These are phyloP conservation scores for Hamigera avellanea DNA, from an alignment of 495 filamentous ascomycete genomes.

Conservation along the genomic window DNA sequence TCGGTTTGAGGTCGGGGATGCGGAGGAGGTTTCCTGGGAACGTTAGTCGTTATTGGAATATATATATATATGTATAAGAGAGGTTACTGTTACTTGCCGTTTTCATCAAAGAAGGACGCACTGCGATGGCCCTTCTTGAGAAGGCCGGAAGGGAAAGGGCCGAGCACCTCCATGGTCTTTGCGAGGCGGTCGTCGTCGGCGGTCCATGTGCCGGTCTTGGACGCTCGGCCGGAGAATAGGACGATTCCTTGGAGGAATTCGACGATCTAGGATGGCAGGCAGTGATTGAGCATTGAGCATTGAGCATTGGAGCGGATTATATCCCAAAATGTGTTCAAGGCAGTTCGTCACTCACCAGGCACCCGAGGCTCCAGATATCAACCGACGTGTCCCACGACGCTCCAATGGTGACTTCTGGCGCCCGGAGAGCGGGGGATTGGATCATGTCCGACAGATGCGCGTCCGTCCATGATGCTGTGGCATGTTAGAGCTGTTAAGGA, in stretches of 20 bases:
- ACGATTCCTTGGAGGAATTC: slow-evolving; percentile 16
- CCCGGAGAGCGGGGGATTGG: slow-evolving; percentile 29
- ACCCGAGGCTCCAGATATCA: slow-evolving; percentile 38
- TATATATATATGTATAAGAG: neutral
- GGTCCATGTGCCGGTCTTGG: slow-evolving; percentile 10
- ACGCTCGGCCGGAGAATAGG: slow-evolving; percentile 11
- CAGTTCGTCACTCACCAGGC: slow-evolving; percentile 18
- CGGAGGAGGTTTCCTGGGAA: slow-evolving; percentile 11
- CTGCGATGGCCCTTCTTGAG: slow-evolving; percentile 3
- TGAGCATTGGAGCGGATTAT: too few species aligned
- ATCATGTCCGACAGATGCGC: slow-evolving; percentile 24
- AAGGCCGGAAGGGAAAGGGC: slow-evolving; percentile 9
- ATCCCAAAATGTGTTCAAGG: slow-evolving; percentile 1
- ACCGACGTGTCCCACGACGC: slow-evolving; percentile 24
- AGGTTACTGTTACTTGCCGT: slow-evolving; percentile 5
- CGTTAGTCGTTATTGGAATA: neutral
- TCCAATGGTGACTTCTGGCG: slow-evolving; percentile 35
- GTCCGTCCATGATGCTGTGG: slow-evolving; percentile 18
- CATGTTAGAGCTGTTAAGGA: slow-evolving; percentile 5
- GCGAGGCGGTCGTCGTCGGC: slow-evolving; percentile 13
- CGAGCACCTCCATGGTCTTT: slow-evolving; percentile 10
- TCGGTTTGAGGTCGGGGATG: slow-evolving; percentile 12
- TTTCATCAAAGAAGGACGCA: slow-evolving; percentile 8
- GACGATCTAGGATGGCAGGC: slow-evolving; percentile 5
- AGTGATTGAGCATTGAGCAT: neutral